Evolutionary conservation across 257 asterid species (phyloP).

Genomic region (Plantago elongata): DNA sequence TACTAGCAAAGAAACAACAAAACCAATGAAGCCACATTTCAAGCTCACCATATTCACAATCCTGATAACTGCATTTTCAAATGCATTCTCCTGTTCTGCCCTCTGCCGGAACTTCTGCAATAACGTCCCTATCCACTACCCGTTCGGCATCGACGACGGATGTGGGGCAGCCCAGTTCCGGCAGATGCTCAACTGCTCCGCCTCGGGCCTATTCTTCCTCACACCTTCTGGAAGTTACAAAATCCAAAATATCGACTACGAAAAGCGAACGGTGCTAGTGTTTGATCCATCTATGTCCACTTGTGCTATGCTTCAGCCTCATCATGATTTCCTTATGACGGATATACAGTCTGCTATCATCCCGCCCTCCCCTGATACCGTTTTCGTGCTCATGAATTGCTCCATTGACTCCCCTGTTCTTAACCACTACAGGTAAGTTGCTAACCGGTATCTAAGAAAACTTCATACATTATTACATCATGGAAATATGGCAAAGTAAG

Average conservation of each 20-base stretch:
- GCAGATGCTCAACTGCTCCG: constrained; percentile 74
- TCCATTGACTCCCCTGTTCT: constrained; percentile 82
- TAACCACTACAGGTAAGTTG: constrained; percentile 49
- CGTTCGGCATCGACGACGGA: constrained; percentile 85
- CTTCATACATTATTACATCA: too few relatives aligned
- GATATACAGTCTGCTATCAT: constrained; percentile 65
- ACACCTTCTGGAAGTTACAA: constrained; percentile 92
- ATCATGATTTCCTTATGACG: constrained; percentile 70
- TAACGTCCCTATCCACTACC: constrained; percentile 71
- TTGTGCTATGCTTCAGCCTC: constrained; percentile 89
- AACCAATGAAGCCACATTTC: background rate
- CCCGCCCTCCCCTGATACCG: constrained; percentile 79
- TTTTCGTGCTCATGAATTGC: constrained; percentile 78
- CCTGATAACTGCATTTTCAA: constrained; percentile 6
- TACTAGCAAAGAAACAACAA: background rate
- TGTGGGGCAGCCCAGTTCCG: constrained; percentile 72
- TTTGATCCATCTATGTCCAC: constrained; percentile 92
- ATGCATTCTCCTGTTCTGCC: constrained; percentile 12
- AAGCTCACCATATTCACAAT: constrained; percentile 4
- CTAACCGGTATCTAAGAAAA: background rate
- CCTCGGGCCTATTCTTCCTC: constrained; percentile 50
- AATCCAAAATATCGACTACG: constrained; percentile 65
- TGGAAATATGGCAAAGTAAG: too few relatives aligned
- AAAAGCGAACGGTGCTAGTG: constrained; percentile 30
- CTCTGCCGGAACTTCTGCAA: constrained; percentile 68